Evolutionary conservation across 768 basidiomycete genomes (phyloP).

Genomic region (Favolaschia claudopus): DNA sequence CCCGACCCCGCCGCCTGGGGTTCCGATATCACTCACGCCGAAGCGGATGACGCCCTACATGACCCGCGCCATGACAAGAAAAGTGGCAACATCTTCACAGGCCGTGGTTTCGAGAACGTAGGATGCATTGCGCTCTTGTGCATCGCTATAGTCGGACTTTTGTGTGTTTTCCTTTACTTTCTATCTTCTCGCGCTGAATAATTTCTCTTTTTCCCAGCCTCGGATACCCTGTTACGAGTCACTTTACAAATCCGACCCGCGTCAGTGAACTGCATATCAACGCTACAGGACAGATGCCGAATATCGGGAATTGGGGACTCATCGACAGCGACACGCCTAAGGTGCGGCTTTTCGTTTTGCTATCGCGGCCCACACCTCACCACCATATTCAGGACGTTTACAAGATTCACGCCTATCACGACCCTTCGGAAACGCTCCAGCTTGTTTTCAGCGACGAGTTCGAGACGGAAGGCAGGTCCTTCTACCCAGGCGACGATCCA

Average conservation of each 20-base stretch:
- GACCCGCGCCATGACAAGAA: conserved; percentile 60
- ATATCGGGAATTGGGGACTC: conserved; percentile 49
- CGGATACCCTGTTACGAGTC: conserved; percentile 46
- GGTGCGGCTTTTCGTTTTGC: neutral
- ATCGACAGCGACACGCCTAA: conserved; percentile 64
- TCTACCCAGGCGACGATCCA: conserved; percentile 75
- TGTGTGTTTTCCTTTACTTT: conserved; percentile 53
- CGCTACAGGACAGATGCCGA: conserved; percentile 2
- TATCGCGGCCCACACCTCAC: neutral
- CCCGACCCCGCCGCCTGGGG: conserved; percentile 58
- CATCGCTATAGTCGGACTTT: conserved; percentile 41
- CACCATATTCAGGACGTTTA: conserved; percentile 38
- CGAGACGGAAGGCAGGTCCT: conserved; percentile 72
- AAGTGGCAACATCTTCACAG: conserved; percentile 55
- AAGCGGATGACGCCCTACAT: conserved; percentile 70
- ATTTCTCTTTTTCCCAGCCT: conserved; percentile 74
- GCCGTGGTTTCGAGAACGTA: conserved; percentile 67
- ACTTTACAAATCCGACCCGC: conserved; percentile 5
- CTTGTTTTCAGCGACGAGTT: conserved; percentile 88
- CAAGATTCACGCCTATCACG: conserved; percentile 48
- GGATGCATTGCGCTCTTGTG: conserved; percentile 49
- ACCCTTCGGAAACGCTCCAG: conserved; percentile 42
- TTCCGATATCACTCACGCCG: conserved; percentile 32
- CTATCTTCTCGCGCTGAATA: conserved; percentile 58
- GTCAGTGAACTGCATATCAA: neutral